phyloP scores from a whole-genome alignment of 2,329 filamentous ascomycete species.

The Tolypocladium capitatum region DNA sequence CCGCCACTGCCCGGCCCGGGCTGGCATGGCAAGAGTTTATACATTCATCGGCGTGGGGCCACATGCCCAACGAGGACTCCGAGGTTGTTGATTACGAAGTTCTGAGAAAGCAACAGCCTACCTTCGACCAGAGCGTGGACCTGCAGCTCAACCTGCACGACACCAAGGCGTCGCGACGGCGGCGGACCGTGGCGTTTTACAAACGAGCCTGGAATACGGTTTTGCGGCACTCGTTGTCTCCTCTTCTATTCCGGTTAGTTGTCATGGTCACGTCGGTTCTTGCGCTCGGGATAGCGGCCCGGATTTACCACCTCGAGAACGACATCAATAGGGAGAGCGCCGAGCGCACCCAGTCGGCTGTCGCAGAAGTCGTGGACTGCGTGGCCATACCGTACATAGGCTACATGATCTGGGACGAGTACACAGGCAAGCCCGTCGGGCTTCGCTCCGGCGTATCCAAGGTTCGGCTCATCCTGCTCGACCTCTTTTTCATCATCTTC shows the following conservation, averaged over 20 bases:
- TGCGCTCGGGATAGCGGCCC: slow-evolving; percentile 64
- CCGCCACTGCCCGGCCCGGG: slow-evolving; percentile 25
- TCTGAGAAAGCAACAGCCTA: slow-evolving; percentile 32
- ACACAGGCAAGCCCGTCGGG: slow-evolving; percentile 84
- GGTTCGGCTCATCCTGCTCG: slow-evolving; percentile 76
- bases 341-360: slow-evolving; percentile 65
- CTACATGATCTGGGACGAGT: slow-evolving; percentile 95
- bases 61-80: slow-evolving; percentile 30
- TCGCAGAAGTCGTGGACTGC: slow-evolving; percentile 80
- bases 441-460: slow-evolving; percentile 75
- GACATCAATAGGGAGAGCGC: slow-evolving; percentile 25
- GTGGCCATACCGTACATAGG: slow-evolving; percentile 80
- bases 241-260: slow-evolving; percentile 66
- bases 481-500: slow-evolving; percentile 95
- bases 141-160: slow-evolving; percentile 17
- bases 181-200: slow-evolving; percentile 20
- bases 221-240: slow-evolving; percentile 72
- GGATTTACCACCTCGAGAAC: slow-evolving; percentile 53
- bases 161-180: slow-evolving; percentile 15
- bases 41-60: slow-evolving; percentile 38
- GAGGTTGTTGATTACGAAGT: slow-evolving; percentile 32
- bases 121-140: slow-evolving; percentile 27
- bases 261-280: slow-evolving; percentile 74
- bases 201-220: slow-evolving; percentile 55
- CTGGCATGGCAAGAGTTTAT: slow-evolving; percentile 40